Evolutionary conservation across 352 stramenopile genomes (phyloP).

Genomic region (Phytophthora parvispora): DNA sequence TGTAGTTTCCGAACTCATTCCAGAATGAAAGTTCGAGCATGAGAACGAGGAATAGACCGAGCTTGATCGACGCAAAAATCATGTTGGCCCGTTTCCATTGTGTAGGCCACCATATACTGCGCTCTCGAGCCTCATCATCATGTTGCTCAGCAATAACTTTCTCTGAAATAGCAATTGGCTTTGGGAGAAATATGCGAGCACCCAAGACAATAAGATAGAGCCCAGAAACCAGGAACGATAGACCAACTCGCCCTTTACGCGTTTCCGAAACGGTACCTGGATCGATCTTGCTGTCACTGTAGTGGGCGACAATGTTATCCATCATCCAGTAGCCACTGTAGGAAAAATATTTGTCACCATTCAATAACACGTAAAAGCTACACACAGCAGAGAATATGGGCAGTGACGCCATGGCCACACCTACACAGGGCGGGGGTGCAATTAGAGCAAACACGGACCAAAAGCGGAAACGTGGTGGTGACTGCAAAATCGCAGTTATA

Average conservation of each 20-base stretch:
- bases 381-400: slow-evolving; percentile 85
- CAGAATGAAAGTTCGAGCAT: slow-evolving; percentile 98
- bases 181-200: slow-evolving; percentile 94
- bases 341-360: slow-evolving; percentile 59
- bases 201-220: slow-evolving; percentile 89
- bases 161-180: slow-evolving; percentile 91
- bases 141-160: slow-evolving; percentile 90
- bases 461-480: slow-evolving; percentile 93
- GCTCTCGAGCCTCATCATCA: slow-evolving; percentile 68
- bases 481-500: slow-evolving; percentile 93
- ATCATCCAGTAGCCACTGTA: slow-evolving; percentile 79
- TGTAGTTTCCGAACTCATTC: slow-evolving; percentile 95
- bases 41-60: slow-evolving; percentile 94
- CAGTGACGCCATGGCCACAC: slow-evolving; percentile 90
- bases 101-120: slow-evolving; percentile 90
- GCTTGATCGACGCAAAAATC: slow-evolving; percentile 94
- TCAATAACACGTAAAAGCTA: slow-evolving; percentile 78
- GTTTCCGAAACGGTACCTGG: slow-evolving; percentile 70
- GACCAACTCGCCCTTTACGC: slow-evolving; percentile 90
- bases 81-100: slow-evolving; percentile 98
- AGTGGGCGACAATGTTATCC: slow-evolving; percentile 88
- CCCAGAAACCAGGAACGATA: slow-evolving; percentile 95
- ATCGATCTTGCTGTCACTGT: slow-evolving; percentile 88
- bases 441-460: slow-evolving; percentile 94
- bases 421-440: slow-evolving; percentile 86